Conservation (phyloP, 2,329 filamentous ascomycete species). For the Diplodia sapinea region DNA sequence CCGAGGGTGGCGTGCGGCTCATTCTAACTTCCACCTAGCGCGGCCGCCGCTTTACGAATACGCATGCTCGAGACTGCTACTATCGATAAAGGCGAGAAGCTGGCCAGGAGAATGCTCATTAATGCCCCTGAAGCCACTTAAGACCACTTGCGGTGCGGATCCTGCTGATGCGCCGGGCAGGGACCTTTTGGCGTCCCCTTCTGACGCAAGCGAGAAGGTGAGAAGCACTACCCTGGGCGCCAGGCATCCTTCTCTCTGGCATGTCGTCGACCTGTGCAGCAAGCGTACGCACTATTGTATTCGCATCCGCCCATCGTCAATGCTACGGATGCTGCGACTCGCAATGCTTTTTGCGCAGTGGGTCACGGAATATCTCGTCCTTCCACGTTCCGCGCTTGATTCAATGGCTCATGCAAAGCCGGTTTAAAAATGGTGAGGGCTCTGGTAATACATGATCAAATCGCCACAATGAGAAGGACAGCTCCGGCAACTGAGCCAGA, state of each 20-base stretch:
- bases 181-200: background rate
- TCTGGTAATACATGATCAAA: no score
- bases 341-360: background rate
- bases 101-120: constrained; percentile 9
- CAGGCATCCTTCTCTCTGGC: background rate
- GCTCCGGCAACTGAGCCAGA: no score
- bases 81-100: background rate
- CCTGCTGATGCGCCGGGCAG: constrained; percentile 7
- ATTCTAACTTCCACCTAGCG: background rate
- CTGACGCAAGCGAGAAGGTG: background rate
- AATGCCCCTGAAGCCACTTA: constrained; percentile 5
- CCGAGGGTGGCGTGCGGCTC: background rate
- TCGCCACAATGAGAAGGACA: no score
- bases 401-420: background rate
- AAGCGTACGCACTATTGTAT: background rate
- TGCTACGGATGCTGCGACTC: no score
- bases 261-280: background rate
- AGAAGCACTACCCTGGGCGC: background rate
- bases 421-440: no score
- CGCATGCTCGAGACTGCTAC: background rate
- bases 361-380: background rate
- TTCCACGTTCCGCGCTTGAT: background rate
- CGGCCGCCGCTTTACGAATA: constrained; percentile 1
- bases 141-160: constrained; percentile 12
- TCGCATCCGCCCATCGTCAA: no score